Percentiles rank a stretch among this genome's conserved stretches.
phyloP scores from a whole-genome alignment of 345 rosid species.

The Leavenworthia alabamica region DNA sequence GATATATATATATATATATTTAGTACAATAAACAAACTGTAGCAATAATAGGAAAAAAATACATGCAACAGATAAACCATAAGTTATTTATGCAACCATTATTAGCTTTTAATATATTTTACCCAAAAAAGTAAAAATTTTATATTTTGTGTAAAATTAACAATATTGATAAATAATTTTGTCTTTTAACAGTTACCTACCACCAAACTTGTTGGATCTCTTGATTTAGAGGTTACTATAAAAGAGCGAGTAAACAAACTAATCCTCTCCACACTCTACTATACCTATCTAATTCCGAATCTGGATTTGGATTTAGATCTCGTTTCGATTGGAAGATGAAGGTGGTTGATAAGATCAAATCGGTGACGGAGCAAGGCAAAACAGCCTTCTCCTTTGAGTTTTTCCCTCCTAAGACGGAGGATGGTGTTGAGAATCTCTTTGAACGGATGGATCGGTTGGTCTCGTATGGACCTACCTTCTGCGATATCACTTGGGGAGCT shows the following conservation, averaged over 20 bases:
- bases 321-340: slow-evolving; percentile 42
- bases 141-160: neutral
- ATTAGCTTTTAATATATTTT: neutral
- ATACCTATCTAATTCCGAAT: slow-evolving; percentile 3
- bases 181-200: neutral
- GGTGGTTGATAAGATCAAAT: slow-evolving; percentile 74
- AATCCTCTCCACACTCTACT: slow-evolving; percentile 12
- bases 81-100: too few relatives aligned
- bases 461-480: slow-evolving; percentile 74
- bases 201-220: slow-evolving; percentile 12
- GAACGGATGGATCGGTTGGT: slow-evolving; percentile 97
- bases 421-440: slow-evolving; percentile 94
- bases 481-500: slow-evolving; percentile 99
- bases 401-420: slow-evolving; percentile 97
- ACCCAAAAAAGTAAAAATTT: neutral
- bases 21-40: too few relatives aligned
- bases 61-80: neutral
- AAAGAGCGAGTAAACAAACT: slow-evolving; percentile 1
- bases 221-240: neutral
- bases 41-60: neutral
- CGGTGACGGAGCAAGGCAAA: slow-evolving; percentile 30
- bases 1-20: too few relatives aligned
- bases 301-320: slow-evolving; percentile 8
- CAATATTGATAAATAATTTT: neutral
- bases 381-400: slow-evolving; percentile 94